These are phyloP conservation scores for Heliamphora pulchella DNA, from an alignment of 179 eudicot species.

Conservation along the genomic window DNA sequence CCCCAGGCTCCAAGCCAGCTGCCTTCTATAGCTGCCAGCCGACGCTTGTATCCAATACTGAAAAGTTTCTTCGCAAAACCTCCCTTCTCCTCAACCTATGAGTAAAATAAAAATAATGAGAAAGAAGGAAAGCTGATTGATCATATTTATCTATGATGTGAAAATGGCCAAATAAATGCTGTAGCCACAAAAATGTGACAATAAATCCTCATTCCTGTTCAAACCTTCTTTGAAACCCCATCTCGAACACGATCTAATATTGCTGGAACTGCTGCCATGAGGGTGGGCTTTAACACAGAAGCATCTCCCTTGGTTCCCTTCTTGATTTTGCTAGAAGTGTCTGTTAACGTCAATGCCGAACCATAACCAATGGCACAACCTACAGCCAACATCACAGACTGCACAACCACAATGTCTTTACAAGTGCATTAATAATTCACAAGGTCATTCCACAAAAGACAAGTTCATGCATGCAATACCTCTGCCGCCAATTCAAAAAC, in stretches of 20 bases:
- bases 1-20: slow-evolving; percentile 97
- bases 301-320: slow-evolving; percentile 96
- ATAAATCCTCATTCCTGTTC: slow-evolving; percentile 6
- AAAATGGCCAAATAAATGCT: not conserved
- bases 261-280: slow-evolving; percentile 96
- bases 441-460: not conserved
- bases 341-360: slow-evolving; percentile 80
- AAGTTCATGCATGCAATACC: slow-evolving; percentile 36
- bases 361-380: slow-evolving; percentile 87
- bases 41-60: slow-evolving; percentile 60
- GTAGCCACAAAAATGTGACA: not conserved
- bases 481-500: slow-evolving; percentile 93
- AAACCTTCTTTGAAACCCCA: slow-evolving; percentile 84
- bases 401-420: slow-evolving; percentile 24
- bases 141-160: not conserved
- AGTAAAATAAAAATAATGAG: slow-evolving; percentile 10
- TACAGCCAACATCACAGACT: slow-evolving; percentile 79
- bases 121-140: not conserved
- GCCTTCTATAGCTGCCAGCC: slow-evolving; percentile 76
- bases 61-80: slow-evolving; percentile 64
- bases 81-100: slow-evolving; percentile 76
- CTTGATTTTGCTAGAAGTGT: slow-evolving; percentile 84
- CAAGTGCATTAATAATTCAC: not conserved
- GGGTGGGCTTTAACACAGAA: slow-evolving; percentile 68
- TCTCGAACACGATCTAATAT: slow-evolving; percentile 93